phyloP scores from a whole-genome alignment of 805 yeast genomes.

The Starmerella bombicola region DNA sequence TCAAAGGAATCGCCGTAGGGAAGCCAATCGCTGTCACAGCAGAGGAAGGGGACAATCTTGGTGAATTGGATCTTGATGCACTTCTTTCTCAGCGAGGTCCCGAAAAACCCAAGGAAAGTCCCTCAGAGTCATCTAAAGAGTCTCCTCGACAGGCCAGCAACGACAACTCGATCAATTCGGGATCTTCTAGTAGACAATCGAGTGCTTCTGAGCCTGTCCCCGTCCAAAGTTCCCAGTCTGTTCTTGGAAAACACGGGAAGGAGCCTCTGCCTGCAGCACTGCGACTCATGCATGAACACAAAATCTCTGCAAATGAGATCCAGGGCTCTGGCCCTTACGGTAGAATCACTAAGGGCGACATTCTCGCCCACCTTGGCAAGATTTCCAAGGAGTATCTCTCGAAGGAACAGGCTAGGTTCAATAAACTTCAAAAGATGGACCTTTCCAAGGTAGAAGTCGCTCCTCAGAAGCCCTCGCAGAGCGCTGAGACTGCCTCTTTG shows the following conservation, averaged over 20 bases:
- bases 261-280: conserved; percentile 35
- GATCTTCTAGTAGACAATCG: conserved; percentile 3
- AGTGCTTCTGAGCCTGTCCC: conserved; percentile 13
- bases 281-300: conserved; percentile 56
- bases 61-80: conserved; percentile 47
- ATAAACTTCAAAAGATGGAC: conserved; percentile 51
- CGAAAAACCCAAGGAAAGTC: conserved; percentile 11
- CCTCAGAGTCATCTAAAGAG: conserved; percentile 7
- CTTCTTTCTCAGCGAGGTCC: conserved; percentile 22
- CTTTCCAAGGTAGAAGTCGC: conserved; percentile 43
- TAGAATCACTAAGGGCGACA: conserved; percentile 80
- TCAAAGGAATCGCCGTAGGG: conserved; percentile 72
- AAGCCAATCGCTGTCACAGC: conserved; percentile 78
- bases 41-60: conserved; percentile 73
- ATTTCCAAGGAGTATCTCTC: conserved; percentile 46
- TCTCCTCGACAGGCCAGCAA: conserved; percentile 13
- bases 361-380: conserved; percentile 66
- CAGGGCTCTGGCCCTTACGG: conserved; percentile 85
- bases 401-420: conserved; percentile 44
- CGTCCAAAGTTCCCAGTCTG: conserved; percentile 7
- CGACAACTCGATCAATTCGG: neutral
- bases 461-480: conserved; percentile 24
- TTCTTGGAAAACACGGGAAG: conserved; percentile 43
- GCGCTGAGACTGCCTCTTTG: conserved; percentile 14
- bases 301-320: conserved; percentile 54